Evolutionary conservation across 805 yeast genomes (phyloP).

Genomic region (Starmerella asiatica): DNA sequence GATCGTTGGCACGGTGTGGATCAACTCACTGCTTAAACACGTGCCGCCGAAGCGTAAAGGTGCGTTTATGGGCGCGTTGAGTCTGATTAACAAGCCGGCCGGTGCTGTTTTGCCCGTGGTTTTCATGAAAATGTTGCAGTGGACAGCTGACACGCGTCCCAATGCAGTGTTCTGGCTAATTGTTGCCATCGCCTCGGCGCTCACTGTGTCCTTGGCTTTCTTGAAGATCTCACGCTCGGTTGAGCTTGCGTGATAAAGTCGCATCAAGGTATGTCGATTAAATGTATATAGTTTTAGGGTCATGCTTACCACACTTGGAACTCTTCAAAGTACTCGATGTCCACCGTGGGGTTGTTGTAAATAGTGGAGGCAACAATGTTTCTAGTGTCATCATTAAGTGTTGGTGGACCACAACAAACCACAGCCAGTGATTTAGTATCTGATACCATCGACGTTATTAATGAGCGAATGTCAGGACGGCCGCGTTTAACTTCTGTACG

Average conservation of each 20-base stretch:
- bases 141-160: constrained; percentile 5
- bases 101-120: constrained; percentile 13
- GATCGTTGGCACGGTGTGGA: constrained; percentile 14
- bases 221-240: neutral
- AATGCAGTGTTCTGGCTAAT: constrained; percentile 5
- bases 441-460: constrained; percentile 20
- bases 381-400: constrained; percentile 47
- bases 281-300: neutral
- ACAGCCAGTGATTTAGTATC: constrained; percentile 33
- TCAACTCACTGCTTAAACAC: constrained; percentile 11
- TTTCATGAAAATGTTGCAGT: constrained; percentile 8
- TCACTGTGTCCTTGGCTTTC: constrained; percentile 1
- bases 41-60: constrained; percentile 8
- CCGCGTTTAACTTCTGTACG: neutral
- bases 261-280: neutral
- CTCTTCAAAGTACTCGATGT: constrained; percentile 57
- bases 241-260: neutral
- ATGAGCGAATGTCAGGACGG: constrained; percentile 10
- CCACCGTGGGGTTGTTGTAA: constrained; percentile 26
- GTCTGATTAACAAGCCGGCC: constrained; percentile 9
- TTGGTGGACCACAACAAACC: constrained; percentile 51
- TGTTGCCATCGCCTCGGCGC: neutral
- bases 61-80: constrained; percentile 11
- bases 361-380: constrained; percentile 31
- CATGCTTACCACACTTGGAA: constrained; percentile 47